Conservation (phyloP, 352 stramenopile species). For the Pseudoperonospora humuli region DNA sequence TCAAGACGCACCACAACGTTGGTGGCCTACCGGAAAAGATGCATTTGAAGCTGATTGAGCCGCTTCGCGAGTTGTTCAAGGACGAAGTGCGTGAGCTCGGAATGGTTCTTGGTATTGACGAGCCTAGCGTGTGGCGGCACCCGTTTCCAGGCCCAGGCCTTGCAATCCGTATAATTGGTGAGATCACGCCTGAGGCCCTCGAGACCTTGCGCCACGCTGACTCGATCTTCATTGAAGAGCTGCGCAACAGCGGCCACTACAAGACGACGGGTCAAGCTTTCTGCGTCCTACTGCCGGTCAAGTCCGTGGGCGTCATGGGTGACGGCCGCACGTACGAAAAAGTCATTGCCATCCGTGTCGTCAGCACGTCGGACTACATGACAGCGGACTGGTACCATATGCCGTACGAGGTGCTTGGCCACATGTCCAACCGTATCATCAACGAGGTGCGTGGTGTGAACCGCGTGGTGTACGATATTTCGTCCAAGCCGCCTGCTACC, state of each 20-base stretch:
- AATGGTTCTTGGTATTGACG: constrained; percentile 95
- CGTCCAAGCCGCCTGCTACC: constrained; percentile 98
- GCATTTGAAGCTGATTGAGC: constrained; percentile 99
- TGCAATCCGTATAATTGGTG: constrained; percentile 97
- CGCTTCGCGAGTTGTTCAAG: constrained; percentile 98
- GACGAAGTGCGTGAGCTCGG: constrained; percentile 97
- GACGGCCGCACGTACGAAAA: constrained; percentile 97
- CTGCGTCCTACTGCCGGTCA: constrained; percentile 95
- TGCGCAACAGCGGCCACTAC: constrained; percentile 94
- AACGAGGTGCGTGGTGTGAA: constrained; percentile 99
- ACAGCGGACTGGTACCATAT: constrained; percentile 99
- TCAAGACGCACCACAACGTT: constrained; percentile 99
- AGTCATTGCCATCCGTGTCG: constrained; percentile 92
- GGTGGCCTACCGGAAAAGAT: constrained; percentile 96
- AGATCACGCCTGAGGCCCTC: constrained; percentile 91
- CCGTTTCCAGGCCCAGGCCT: constrained; percentile 98
- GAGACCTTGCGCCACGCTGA: constrained; percentile 96
- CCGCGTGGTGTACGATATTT: constrained; percentile 99
- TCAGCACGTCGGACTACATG: constrained; percentile 99
- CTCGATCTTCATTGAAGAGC: constrained; percentile 97
- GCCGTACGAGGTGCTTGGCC: constrained; percentile 95
- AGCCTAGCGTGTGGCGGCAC: constrained; percentile 96
- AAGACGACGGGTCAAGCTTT: constrained; percentile 98
- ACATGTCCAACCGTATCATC: constrained; percentile 97
- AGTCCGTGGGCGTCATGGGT: constrained; percentile 98